Base-by-base conservation (phyloP, 1,139 yeast species). In the Geotrichum carabidarum region DNA sequence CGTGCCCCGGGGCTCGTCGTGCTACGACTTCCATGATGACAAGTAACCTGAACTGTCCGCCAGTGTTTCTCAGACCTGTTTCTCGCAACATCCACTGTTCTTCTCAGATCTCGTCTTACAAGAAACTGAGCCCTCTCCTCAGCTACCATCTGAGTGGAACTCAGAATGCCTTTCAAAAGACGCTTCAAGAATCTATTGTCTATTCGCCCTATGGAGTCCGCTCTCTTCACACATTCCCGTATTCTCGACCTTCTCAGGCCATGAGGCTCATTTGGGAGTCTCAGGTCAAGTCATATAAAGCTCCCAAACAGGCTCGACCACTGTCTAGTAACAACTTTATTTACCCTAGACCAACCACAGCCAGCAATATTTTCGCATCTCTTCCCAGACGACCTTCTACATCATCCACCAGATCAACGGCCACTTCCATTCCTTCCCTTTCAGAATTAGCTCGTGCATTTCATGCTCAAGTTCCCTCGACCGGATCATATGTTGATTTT, bases 401-500 rank as follows among this genome's bases (percentile, higher is more conserved):
- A 3, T 22, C 27, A 22, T 27, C 48, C 11, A 7, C 34, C 8
- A 8, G 42, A 11, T 36, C 49, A 7, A 8, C 32, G 6, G n/a
- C 48, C 3, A 38, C 52, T 7, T 48, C 54, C 2, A 37, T 52
- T 27, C 48, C 48, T 22, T 55, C 57, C 15, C 44, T 55, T 14
- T 22, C 48, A 9, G 48, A 48, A 17, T 43, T 55, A 4, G 17
- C 50, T 14, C 52, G 53, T 14, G 56, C 46, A 2, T 56, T 53
- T 30, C 54, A 44, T 30, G 9, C 55, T 12, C 47, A 36, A 17
- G 50, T 53, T 14, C 56, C 56, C 18, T 44, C 36, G 8, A 50
- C 54, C 12, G 58, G 58, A 9, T 56, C 68, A 1, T 63, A 56
- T 44, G 73, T 71, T 11, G 74, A 71, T 49, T 71, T 71, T 58